Evolutionary conservation across 225 moss, liverwort and hornwort genomes (phyloP), one percentile per base, ranked within the genome.

Genomic region (Sphagnum tenellum): DNA sequence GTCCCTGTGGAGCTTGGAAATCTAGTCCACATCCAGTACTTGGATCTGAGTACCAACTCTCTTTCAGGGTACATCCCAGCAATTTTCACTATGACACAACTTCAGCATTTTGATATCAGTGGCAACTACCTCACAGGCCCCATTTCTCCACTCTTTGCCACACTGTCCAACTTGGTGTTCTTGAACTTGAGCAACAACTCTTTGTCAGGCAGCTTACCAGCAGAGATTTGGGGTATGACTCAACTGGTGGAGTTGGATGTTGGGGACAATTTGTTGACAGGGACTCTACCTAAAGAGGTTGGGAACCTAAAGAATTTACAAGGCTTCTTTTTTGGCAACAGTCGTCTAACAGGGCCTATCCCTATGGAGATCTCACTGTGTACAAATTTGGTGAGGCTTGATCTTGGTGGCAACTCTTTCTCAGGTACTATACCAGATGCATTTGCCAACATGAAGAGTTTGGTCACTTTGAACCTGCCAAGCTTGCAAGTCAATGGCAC

Each of bases 171-270:
- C 2, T 63, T 91, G 6, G 80, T 75, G 54, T 69, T 72, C 55
- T 60, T 94, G 63, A 85, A 89, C 51, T 67, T 89, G 2, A 89
- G 91, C 71, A 75, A 77, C 67, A 91, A 91, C 55, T 56, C 77
- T 0, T 71, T 94, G 7, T 29, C 70, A 3, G 94, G 91, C 11
- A 73, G 56, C 2, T 72, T 94, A 9, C 94, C 94, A 2, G 29
- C 29, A 29, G 29, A 29, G 29, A 29, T 57, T 49, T 82, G 85
- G 82, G 64, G 46, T 45, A 62, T 80, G 60, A 64, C 69, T 10
- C 55, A 67, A 12, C 64, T 89, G 46, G 60, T 44, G n/a, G 74
- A 86, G 62, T 61, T 89, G 54, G 80, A 78, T 49, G 10, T 89
- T 12, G 81, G 80, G 0, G 67, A 59, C 3, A 88, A 81, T 46